Conservation (phyloP, 805 yeast genomes). For the Candida boleticola region DNA sequence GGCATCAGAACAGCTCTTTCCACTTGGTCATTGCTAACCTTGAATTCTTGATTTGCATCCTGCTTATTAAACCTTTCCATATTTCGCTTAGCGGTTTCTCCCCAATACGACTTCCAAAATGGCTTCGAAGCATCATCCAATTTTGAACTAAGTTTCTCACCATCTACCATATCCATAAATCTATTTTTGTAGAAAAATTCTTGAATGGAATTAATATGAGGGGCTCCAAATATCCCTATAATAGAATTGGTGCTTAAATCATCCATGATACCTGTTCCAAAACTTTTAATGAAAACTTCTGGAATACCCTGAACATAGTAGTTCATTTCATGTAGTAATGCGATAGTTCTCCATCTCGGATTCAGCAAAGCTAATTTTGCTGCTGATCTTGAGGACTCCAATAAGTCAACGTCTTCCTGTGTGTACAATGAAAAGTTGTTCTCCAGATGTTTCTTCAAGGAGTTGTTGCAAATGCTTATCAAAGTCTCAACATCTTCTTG, state of each 20-base stretch:
- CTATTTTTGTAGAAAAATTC: conserved; percentile 54
- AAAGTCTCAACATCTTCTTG: conserved; percentile 55
- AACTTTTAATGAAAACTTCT: conserved; percentile 32
- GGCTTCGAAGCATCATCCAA: conserved; percentile 32
- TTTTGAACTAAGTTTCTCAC: conserved; percentile 25
- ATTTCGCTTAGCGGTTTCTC: conserved; percentile 33
- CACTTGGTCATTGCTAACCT: conserved; percentile 15
- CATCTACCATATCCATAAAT: conserved; percentile 31
- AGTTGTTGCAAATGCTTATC: conserved; percentile 45
- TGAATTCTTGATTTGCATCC: conserved; percentile 31
- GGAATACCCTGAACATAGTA: conserved; percentile 51
- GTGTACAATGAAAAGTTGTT: conserved; percentile 27
- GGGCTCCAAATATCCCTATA: conserved; percentile 54
- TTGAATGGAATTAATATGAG: conserved; percentile 52
- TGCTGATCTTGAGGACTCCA: conserved; percentile 42
- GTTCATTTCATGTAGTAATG: conserved; percentile 65
- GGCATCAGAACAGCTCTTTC: conserved; percentile 12
- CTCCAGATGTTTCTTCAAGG: conserved; percentile 36
- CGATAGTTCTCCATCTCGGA: conserved; percentile 55
- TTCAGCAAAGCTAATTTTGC: conserved; percentile 52
- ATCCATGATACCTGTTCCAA: conserved; percentile 43
- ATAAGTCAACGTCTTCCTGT: conserved; percentile 36
- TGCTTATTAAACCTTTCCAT: conserved; percentile 35
- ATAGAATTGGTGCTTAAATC: conserved; percentile 14
- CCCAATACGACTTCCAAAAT: conserved; percentile 60